Conservation (phyloP, 306 rosid genomes). For the Arachis stenosperma region DNA sequence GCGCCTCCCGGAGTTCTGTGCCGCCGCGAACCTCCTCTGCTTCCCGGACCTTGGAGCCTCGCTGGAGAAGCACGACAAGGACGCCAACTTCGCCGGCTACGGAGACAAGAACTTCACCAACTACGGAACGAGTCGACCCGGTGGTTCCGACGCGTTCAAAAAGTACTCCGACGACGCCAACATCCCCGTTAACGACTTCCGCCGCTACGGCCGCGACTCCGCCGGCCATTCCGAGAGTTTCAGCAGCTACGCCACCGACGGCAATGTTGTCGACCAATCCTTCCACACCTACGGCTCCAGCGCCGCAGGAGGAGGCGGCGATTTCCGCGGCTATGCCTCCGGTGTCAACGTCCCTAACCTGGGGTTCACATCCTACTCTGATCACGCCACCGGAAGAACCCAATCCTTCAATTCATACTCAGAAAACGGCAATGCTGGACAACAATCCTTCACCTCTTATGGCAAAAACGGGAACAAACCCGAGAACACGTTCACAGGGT, state of each 20-base stretch:
- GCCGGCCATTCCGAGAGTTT: slow-evolving; percentile 65
- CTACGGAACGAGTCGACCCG: slow-evolving; percentile 78
- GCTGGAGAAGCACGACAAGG: slow-evolving; percentile 68
- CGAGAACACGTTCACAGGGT: slow-evolving; percentile 51
- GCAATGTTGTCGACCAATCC: slow-evolving; percentile 81
- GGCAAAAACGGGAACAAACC: slow-evolving; percentile 80
- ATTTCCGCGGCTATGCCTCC: slow-evolving; percentile 62
- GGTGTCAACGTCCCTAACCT: slow-evolving; percentile 73
- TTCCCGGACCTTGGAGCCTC: slow-evolving; percentile 59
- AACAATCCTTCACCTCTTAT: slow-evolving; percentile 69
- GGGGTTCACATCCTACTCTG: slow-evolving; percentile 75
- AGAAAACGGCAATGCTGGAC: slow-evolving; percentile 75
- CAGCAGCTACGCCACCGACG: slow-evolving; percentile 49
- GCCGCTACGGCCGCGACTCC: slow-evolving; percentile 83
- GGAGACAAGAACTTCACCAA: slow-evolving; percentile 69
- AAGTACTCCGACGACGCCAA: slow-evolving; percentile 65
- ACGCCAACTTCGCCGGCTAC: slow-evolving; percentile 60
- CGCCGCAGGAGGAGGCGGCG: slow-evolving; percentile 75
- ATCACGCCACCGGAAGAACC: slow-evolving; percentile 61
- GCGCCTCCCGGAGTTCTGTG: slow-evolving; percentile 74
- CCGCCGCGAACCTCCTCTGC: slow-evolving; percentile 84
- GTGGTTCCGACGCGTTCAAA: slow-evolving; percentile 73
- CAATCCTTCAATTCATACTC: slow-evolving; percentile 74
- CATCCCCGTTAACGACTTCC: slow-evolving; percentile 75
- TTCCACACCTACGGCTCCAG: slow-evolving; percentile 70